phyloP scores from a whole-genome alignment of 1,284 basidiomycete species.

The Ustilago curta region DNA sequence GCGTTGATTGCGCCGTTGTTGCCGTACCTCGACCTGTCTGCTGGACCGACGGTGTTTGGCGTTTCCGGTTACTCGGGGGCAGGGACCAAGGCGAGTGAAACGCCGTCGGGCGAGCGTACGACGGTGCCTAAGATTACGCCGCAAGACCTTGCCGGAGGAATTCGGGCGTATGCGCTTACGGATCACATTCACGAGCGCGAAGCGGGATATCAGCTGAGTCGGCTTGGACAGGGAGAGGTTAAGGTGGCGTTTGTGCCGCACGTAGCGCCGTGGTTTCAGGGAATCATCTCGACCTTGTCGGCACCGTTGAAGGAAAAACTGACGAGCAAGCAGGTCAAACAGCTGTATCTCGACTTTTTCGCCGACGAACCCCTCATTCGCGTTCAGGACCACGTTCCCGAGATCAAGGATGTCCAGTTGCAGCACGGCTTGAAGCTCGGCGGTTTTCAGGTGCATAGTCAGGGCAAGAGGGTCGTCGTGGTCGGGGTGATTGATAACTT shows the following conservation, averaged over 20 bases:
- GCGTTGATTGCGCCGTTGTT: slow-evolving; percentile 90
- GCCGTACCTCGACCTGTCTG: slow-evolving; percentile 71
- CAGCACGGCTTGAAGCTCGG: slow-evolving; percentile 91
- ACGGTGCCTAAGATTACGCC: slow-evolving; percentile 85
- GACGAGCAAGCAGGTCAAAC: slow-evolving; percentile 79
- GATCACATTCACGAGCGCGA: slow-evolving; percentile 99
- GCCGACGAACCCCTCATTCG: slow-evolving; percentile 78
- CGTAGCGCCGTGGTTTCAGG: slow-evolving; percentile 95
- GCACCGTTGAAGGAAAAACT: slow-evolving; percentile 79
- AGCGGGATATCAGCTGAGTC: slow-evolving; percentile 83
- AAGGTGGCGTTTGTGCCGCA: slow-evolving; percentile 87
- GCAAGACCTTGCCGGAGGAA: slow-evolving; percentile 79
- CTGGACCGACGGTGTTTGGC: slow-evolving; percentile 81
- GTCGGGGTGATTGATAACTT: slow-evolving; percentile 85
- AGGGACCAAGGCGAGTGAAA: slow-evolving; percentile 78
- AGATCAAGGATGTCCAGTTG: slow-evolving; percentile 80
- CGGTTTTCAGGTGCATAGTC: slow-evolving; percentile 91
- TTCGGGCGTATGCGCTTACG: slow-evolving; percentile 88
- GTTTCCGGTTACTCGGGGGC: slow-evolving; percentile 94
- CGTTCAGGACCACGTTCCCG: slow-evolving; percentile 79
- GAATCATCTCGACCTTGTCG: slow-evolving; percentile 87
- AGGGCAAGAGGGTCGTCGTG: slow-evolving; percentile 87
- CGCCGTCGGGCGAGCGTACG: slow-evolving; percentile 36
- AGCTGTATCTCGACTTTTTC: slow-evolving; percentile 85
- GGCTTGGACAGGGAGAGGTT: slow-evolving; percentile 72